Evolutionary conservation across 176 grass and related monocot genomes (phyloP).

Genomic region (Sorghum bicolor): Sorghum_bicolor_NCBIv3 NC_012870.2:166501-167000

Average conservation of each 20-base stretch:
- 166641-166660: slow-evolving; percentile 76
- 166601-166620: slow-evolving; percentile 55
- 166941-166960: slow-evolving; percentile 42
- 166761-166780: slow-evolving; percentile 63
- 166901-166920: slow-evolving; percentile 44
- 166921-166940: slow-evolving; percentile 44
- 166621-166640: slow-evolving; percentile 92
- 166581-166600: slow-evolving; percentile 75
- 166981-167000: slow-evolving; percentile 52
- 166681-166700: slow-evolving; percentile 89
- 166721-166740: slow-evolving; percentile 72
- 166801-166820: slow-evolving; percentile 91
- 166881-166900: slow-evolving; percentile 70
- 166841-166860: slow-evolving; percentile 94
- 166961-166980: slow-evolving; percentile 51
- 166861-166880: slow-evolving; percentile 69
- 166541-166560: slow-evolving; percentile 77
- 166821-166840: slow-evolving; percentile 86
- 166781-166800: slow-evolving; percentile 93
- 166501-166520: slow-evolving; percentile 82
- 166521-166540: slow-evolving; percentile 76
- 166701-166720: slow-evolving; percentile 76
- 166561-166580: slow-evolving; percentile 71
- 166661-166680: slow-evolving; percentile 83
- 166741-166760: slow-evolving; percentile 71